A percentile compares a stretch with the other conserved stretches of the same genome.
Conservation (phyloP, 257 asterid genomes). For the Lycium barbarum region DNA sequence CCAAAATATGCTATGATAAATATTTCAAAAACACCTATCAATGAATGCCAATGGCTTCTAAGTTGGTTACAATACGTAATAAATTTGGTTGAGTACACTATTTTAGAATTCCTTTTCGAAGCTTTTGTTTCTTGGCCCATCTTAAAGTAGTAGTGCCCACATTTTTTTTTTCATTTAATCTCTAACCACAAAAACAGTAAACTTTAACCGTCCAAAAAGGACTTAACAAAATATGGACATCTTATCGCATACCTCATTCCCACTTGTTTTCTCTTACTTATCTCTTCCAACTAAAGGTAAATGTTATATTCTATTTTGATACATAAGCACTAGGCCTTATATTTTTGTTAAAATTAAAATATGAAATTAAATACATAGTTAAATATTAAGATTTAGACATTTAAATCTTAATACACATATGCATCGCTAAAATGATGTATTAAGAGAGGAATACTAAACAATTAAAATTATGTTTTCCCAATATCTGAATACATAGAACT, state of each 20-base stretch:
- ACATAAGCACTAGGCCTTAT: too few species aligned
- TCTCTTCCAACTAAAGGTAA: neutral
- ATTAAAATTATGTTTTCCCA: too few species aligned
- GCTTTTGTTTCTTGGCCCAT: neutral
- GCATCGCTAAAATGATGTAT: too few species aligned
- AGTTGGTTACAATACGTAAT: neutral
- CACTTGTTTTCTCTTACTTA: neutral
- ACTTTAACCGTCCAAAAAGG: slow-evolving; percentile 31
- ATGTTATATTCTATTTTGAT: neutral
- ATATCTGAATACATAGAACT: too few species aligned
- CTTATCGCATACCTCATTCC: slow-evolving; percentile 35
- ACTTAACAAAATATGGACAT: neutral
- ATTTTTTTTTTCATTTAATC: neutral
- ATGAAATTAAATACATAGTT: too few species aligned
- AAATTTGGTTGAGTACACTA: neutral
- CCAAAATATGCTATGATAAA: neutral
- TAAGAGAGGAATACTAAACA: too few species aligned
- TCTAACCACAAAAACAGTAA: slow-evolving; percentile 22
- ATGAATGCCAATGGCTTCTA: neutral
- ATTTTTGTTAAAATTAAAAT: too few species aligned
- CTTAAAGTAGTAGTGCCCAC: slow-evolving; percentile 21
- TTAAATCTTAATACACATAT: too few species aligned
- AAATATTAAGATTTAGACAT: too few species aligned
- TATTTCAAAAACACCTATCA: slow-evolving; percentile 11
- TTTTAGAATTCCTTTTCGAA: neutral